These are phyloP conservation scores for Ambispora gerdemannii DNA, from an alignment of 192 early-diverging fungal species.

Conservation along the genomic window DNA sequence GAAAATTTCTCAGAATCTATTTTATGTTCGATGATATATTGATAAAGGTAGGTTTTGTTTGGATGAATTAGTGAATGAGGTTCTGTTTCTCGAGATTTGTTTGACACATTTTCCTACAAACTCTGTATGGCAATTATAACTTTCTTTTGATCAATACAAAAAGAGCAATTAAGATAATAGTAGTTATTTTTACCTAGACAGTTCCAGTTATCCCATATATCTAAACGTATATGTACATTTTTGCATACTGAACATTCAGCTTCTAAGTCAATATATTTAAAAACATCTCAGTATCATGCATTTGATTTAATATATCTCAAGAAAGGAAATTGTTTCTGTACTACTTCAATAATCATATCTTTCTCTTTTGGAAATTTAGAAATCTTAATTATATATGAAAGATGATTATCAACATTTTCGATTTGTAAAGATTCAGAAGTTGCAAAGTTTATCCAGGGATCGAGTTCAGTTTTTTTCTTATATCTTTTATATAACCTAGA, in stretches of 20 bases:
- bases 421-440: too few relatives aligned
- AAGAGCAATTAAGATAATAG: too few relatives aligned
- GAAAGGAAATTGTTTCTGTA: constrained; percentile 13
- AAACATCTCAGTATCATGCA: constrained; percentile 10
- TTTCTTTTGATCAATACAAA: too few relatives aligned
- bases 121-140: constrained; percentile 26
- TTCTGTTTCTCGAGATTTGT: constrained; percentile 22
- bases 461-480: too few relatives aligned
- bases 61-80: constrained; percentile 19
- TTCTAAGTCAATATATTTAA: constrained; percentile 20
- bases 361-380: constrained; percentile 17
- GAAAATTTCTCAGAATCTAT: background rate
- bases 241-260: constrained; percentile 15
- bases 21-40: too few relatives aligned
- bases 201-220: constrained; percentile 22
- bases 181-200: background rate
- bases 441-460: too few relatives aligned
- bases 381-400: constrained; percentile 13
- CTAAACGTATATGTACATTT: constrained; percentile 6
- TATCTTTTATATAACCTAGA: too few relatives aligned
- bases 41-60: constrained; percentile 8
- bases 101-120: constrained; percentile 12
- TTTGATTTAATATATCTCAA: constrained; percentile 1
- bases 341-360: background rate
- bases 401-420: too few relatives aligned